Evolutionary conservation across 2,329 filamentous ascomycete genomes (phyloP).

Genomic region (Colletotrichum sp.): DNA sequence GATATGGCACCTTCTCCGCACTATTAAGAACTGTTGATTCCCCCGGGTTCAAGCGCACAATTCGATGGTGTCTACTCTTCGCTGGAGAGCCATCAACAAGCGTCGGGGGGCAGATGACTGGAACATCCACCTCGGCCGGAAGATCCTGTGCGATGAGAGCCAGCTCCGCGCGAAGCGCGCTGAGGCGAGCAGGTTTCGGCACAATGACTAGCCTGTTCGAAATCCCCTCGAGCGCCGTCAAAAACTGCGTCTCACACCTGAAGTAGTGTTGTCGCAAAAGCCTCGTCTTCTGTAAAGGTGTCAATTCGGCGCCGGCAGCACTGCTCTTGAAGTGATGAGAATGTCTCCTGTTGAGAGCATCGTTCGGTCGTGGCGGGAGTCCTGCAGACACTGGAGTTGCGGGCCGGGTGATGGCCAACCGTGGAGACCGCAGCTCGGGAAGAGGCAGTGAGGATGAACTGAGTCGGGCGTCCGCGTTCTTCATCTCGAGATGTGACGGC

Average conservation of each 20-base stretch:
- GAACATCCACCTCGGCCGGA: conserved; percentile 84
- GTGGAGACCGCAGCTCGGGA: conserved; percentile 63
- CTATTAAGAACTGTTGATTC: conserved; percentile 87
- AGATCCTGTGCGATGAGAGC: conserved; percentile 82
- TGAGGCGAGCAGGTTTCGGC: conserved; percentile 80
- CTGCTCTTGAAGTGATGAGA: conserved; percentile 65
- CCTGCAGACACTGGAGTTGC: conserved; percentile 64
- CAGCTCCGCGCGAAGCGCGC: conserved; percentile 80
- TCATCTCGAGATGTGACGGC: conserved; percentile 56
- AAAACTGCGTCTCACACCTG: conserved; percentile 78
- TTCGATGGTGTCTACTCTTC: conserved; percentile 80
- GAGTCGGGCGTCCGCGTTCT: conserved; percentile 62
- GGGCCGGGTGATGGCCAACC: conserved; percentile 52
- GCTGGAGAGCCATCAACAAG: conserved; percentile 75
- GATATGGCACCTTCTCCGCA: conserved; percentile 83
- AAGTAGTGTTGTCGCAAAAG: conserved; percentile 83
- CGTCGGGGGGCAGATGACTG: conserved; percentile 79
- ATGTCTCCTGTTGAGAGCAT: conserved; percentile 61
- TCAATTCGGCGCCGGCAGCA: conserved; percentile 66
- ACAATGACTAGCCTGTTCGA: conserved; percentile 85
- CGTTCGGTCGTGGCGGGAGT: conserved; percentile 47
- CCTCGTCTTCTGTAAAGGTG: conserved; percentile 70
- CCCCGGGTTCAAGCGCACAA: conserved; percentile 82
- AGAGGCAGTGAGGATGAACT: conserved; percentile 73
- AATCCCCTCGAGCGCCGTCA: conserved; percentile 82